Evolutionary conservation across 129 eudicot genomes (phyloP).

Genomic region (Ambrosia artemisiifolia): DNA sequence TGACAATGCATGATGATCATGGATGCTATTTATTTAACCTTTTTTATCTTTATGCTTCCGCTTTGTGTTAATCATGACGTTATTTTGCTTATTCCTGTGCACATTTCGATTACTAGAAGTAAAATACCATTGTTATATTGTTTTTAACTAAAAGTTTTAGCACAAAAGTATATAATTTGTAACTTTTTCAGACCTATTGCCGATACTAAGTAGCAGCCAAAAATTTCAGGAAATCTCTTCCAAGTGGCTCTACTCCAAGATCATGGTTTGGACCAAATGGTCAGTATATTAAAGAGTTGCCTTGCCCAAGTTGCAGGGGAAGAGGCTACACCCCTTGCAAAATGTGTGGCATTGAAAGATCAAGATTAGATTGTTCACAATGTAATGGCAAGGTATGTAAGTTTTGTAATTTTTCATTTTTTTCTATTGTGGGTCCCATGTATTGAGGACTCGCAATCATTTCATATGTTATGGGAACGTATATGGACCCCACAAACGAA

Average conservation of each 20-base stretch:
- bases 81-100: background rate
- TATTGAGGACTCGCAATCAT: background rate
- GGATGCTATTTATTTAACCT: background rate
- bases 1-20: background rate
- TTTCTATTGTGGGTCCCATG: background rate
- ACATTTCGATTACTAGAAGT: background rate
- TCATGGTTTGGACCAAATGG: constrained; percentile 99
- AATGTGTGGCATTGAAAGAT: constrained; percentile 91
- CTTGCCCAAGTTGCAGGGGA: constrained; percentile 99
- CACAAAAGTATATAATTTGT: background rate
- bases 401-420: background rate
- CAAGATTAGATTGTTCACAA: constrained; percentile 72
- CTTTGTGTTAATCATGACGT: background rate
- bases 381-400: constrained; percentile 82
- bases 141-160: constrained; percentile 1
- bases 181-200: no score
- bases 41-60: background rate
- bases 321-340: constrained; percentile 91
- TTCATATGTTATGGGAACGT: background rate
- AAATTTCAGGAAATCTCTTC: constrained; percentile 52
- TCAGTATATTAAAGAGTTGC: constrained; percentile 85
- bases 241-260: constrained; percentile 56
- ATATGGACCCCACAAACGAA: background rate
- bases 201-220: no score
- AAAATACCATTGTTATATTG: background rate